Evolutionary conservation across 2,329 filamentous ascomycete genomes (phyloP), one percentile per base, ranked within the genome.

Genomic region (Aspergillus costaricaensis): DNA sequence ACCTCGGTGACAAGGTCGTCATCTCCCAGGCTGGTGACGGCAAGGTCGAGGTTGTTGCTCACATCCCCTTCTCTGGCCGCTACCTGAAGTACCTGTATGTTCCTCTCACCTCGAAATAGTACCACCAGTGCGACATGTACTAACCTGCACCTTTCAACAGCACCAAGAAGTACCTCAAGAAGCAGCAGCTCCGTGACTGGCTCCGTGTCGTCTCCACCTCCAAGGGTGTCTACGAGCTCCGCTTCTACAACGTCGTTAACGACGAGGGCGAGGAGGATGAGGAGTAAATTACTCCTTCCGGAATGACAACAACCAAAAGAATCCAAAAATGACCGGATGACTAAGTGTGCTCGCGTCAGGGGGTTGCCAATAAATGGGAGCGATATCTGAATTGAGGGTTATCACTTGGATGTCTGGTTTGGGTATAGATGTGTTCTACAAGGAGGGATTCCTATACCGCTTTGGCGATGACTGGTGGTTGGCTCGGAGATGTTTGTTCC

Each of bases 91-190:
- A 99, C 88, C 86, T 99, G 92, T 96, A 86, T 71, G 92, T 86
- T 60, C 49, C 32, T 12, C 15, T 10, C 27, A 5, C 36, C 1
- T 12, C 4, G 8, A 10, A 10, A 4, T 10, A 30, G 9, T 30
- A 30, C 2, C 3, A 9, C 6, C 23, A 25, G 27, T 30, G 9
- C 27, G 4, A 30, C 9, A 12, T 30, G n/a, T 25, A 0, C 60
- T 59, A 32, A 59, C 32, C 27, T 30, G 27, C 27, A 2, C 5
- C 4, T 47, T 44, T 5, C 27, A 21, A 47, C 71, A 96, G 92
- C 81, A 99, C 95, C 82, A 99, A 99, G 92, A 99, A 99, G 88
- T 99, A 96, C 90, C 90, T 99, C 83, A 99, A 99, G 92, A 99
- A 99, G 91, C 92, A 97, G 87, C 94, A 98, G 88, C 91, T 99